These are phyloP conservation scores for Globisporangium recalcitrans DNA, from an alignment of 352 stramenopile genomes.

Conservation along the genomic window DNA sequence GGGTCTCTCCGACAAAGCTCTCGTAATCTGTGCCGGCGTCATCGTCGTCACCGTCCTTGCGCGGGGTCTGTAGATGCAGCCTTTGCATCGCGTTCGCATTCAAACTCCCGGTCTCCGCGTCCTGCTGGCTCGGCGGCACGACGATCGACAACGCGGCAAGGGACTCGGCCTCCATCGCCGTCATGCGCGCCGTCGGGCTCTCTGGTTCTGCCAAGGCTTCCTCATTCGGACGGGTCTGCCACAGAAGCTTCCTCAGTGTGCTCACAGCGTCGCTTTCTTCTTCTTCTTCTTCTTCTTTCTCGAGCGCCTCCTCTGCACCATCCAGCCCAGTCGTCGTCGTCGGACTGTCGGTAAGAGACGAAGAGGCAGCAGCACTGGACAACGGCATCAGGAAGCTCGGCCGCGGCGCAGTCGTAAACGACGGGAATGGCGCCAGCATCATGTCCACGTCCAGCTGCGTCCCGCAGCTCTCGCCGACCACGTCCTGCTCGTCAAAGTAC, in stretches of 20 bases:
- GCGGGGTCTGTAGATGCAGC: constrained; percentile 16
- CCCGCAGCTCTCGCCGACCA: constrained; percentile 27
- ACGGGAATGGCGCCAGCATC: neutral
- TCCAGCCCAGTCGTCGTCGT: neutral
- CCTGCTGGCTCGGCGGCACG: constrained; percentile 3
- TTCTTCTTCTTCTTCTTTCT: neutral
- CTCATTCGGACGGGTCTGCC: neutral
- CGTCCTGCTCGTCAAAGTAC: constrained; percentile 30
- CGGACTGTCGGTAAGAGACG: neutral
- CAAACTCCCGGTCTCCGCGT: neutral
- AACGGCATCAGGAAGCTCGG: constrained; percentile 4
- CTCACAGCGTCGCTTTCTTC: neutral
- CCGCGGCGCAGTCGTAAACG: constrained; percentile 4
- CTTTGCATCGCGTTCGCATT: constrained; percentile 16
- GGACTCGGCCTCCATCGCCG: constrained; percentile 8
- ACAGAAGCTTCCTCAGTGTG: neutral
- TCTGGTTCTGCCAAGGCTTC: constrained; percentile 1
- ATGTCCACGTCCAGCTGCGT: constrained; percentile 24
- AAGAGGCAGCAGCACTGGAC: neutral
- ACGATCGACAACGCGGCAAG: constrained; percentile 15
- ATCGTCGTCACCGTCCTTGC: neutral
- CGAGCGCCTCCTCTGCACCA: neutral
- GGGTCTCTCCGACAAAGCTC: constrained; percentile 7
- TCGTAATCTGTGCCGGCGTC: neutral
- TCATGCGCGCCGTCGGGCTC: constrained; percentile 5